Evolutionary conservation across 805 yeast species (phyloP), one percentile per base, ranked within the genome.

Genomic region (Teunomyces aglyptinius): DNA sequence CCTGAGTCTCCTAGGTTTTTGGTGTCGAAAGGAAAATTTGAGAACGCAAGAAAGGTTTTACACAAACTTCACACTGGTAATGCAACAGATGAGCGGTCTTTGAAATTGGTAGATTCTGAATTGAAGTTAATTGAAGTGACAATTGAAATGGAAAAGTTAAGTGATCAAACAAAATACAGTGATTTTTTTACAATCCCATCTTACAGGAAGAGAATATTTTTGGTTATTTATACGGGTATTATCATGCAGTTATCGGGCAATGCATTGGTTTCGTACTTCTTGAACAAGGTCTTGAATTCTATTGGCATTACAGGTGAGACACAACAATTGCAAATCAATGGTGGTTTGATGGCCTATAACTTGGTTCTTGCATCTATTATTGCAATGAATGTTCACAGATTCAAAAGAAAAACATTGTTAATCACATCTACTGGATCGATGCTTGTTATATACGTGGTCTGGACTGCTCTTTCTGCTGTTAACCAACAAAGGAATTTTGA

Each of bases 221-320:
- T 74, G 49, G 53, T 63, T 27, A 20, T 56, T 28, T 57, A 62
- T 52, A 54, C 70, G 20, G 70, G 71, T 32, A 51, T 59, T 26
- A 54, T 72, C 47, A 65, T 65, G 73, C 80, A 75, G 55, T 53
- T 73, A 34, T 71, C 79, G 12, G 82, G 82, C 53, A 76, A 75
- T 53, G 79, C 78, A 46, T 61, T 78, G 48, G 77, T 76, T 22
- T 71, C 79, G 4, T 78, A 76, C 66, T 78, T 77, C 59, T 62
- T 78, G 48, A 64, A 69, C 47, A 67, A 70, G 51, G 84, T 81
- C 11, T 67, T 80, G 49, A 57, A 63, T 48, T 71, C 80, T 20
- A 77, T 80, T 57, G 83, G 84, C 47, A 75, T 79, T 52, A 75
- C 77, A 41, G 67, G 65, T 13, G 61, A 68, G 16, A 60, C 61